Base-by-base conservation (phyloP, 2,329 filamentous ascomycete genomes). In the Westerdykella ornata region DNA sequence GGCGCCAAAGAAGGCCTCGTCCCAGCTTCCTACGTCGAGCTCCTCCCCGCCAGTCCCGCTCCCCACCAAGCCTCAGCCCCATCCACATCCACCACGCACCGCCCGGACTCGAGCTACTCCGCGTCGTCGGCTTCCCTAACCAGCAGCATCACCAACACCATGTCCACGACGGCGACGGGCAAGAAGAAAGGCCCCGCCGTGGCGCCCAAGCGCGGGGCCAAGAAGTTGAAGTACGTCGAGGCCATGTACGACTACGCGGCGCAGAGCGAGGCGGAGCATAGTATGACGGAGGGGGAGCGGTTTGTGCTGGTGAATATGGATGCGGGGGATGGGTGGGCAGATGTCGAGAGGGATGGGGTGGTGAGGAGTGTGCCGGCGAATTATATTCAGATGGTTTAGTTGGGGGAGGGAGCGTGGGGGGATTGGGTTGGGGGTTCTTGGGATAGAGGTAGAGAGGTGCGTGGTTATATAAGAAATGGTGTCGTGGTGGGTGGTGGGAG, bases 161-260 rank as follows among this genome's bases (percentile, higher is more conserved):
- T n/a, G n/a, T n/a, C n/a, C n/a, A n/a, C 22, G 12, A 58, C 59
- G 22, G 52, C 58, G 4, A 51, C 56, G 8, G 67, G 70, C 3
- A 94, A 89, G 72, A 94, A 94, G 68, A 88, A 94, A 63, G 89
- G 89, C 0, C 89, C 89, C 0, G 88, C 84, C 0, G 92, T 98
- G 4, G 92, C 92, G 12, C 92, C 92, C 3, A 83, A 83, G 52
- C 80, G 89, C 8, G 89, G 89, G 12, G 89, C 88, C 3, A 96
- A 95, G 78, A 95, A 94, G 65, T 74, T 96, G 28, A 87, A 84
- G 60, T 94, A 97, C 56, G 90, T 94, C 1, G 85, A 95, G 62
- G 92, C 92, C 1, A 52, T 97, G 55, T 98, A 97, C 64, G 87
- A 92, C 38, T 98, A 98, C 64, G 75, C 82, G 38, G 88, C 90